Conservation (phyloP, 2,329 filamentous ascomycete species). For the Phialemonium atrogriseum region DNA sequence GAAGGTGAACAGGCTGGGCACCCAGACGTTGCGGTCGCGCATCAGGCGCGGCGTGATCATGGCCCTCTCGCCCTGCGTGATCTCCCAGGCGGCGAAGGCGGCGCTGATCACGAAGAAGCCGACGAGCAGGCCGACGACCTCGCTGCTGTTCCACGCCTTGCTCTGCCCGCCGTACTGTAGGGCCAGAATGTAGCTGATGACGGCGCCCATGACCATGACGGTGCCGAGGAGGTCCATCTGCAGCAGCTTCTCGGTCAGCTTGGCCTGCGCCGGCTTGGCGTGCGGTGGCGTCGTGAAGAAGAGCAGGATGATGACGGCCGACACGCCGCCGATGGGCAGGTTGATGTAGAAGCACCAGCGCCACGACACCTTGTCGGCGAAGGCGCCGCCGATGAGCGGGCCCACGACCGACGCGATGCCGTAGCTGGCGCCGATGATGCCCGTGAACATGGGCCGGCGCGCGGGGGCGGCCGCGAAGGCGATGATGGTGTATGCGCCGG, state of each 20-base stretch:
- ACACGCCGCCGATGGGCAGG: slow-evolving; percentile 5
- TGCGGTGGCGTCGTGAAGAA: slow-evolving; percentile 21
- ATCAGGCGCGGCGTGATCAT: slow-evolving; percentile 58
- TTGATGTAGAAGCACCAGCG: slow-evolving; percentile 10
- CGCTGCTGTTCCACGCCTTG: slow-evolving; percentile 50
- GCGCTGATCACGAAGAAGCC: slow-evolving; percentile 41
- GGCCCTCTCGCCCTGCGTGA: slow-evolving; percentile 51
- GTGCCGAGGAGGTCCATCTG: slow-evolving; percentile 29
- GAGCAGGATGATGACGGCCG: slow-evolving; percentile 1
- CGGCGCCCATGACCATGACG: slow-evolving; percentile 23
- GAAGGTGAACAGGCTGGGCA: slow-evolving; percentile 36
- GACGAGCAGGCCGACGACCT: slow-evolving; percentile 52
- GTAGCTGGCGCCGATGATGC: slow-evolving; percentile 4
- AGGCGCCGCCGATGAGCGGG: slow-evolving; percentile 5
- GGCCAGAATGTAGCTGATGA: slow-evolving; percentile 27
- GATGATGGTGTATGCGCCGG: slow-evolving; percentile 4
- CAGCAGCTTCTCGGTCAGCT: slow-evolving; percentile 23
- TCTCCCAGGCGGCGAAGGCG: slow-evolving; percentile 46
- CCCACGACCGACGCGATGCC: slow-evolving; percentile 3
- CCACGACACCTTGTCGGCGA: slow-evolving; percentile 5
- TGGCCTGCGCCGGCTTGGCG: slow-evolving; percentile 15
- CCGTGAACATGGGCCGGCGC: slow-evolving; percentile 3
- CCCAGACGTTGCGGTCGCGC: slow-evolving; percentile 41
- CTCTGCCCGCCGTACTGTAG: slow-evolving; percentile 35
- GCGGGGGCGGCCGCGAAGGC: slow-evolving; percentile 2